Base-by-base conservation (phyloP, 176 grass and related monocot species). In the Triticum urartu region DNA sequence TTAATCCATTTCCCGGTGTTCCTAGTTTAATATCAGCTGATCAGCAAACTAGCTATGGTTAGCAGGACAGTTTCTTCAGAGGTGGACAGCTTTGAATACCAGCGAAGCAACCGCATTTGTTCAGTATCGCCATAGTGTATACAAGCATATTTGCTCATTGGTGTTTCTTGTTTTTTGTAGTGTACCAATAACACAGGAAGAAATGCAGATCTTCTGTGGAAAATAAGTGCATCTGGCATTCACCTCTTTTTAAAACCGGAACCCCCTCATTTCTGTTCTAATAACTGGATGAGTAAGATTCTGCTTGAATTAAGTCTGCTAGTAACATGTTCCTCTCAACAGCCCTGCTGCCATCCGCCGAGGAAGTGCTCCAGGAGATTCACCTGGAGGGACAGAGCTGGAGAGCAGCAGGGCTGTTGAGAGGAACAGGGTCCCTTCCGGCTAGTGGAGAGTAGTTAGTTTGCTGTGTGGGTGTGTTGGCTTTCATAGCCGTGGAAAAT, bases 211-310 rank as follows among this genome's bases (percentile, higher is more conserved):
- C 25, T 48, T 81, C 68, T 22, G 4, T 4, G 2, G 15, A 79
- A 73, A 74, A 83, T 70, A 83, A 56, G 17, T 68, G 12, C 43
- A 45, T 73, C 70, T 73, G n/a, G n/a, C 38, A 73, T 45, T 75
- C 25, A n/a, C n/a, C 50, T 50, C 15, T 50, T 52, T 50, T 4
- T 52, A 32, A 75, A 48, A 30, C 72, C 1, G 13, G 43, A 78
- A 43, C 6, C 18, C 6, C 18, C 1, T 43, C 9, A 40, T 34
- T 86, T 79, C 34, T 65, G n/a, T 62, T 63, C 68, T 62, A 54
- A 24, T 15, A 39, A 81, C 68, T 35, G 70, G 25, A 40, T 30
- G 26, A 15, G 20, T 45, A 83, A 22, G 6, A 18, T 45, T 45
- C 26, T 32, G 68, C 22, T 70, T 77, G 72, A 8, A 42, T 45